Conservation (phyloP, 805 yeast species). For the Danielozyma ontarioensis region DNA sequence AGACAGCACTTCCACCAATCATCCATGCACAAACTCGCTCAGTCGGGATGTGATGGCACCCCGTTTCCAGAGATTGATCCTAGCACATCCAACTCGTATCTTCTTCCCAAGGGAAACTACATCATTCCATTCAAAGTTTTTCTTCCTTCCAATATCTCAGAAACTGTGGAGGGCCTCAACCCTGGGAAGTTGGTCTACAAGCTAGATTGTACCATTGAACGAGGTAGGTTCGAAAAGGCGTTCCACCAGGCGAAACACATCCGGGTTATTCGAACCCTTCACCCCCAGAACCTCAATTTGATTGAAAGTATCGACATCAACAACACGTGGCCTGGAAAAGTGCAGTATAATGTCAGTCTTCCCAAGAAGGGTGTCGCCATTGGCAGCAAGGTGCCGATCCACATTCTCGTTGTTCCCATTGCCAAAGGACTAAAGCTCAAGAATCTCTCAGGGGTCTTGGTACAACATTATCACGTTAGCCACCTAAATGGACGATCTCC, state of each 20-base stretch:
- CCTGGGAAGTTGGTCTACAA: slow-evolving; percentile 40
- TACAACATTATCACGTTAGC: slow-evolving; percentile 32
- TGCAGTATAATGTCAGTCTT: slow-evolving; percentile 44
- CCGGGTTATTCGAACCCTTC: slow-evolving; percentile 40
- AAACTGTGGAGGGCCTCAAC: slow-evolving; percentile 46
- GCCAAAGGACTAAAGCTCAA: slow-evolving; percentile 40
- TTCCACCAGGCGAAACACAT: slow-evolving; percentile 31
- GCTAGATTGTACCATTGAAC: slow-evolving; percentile 35
- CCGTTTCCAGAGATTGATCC: slow-evolving; percentile 30
- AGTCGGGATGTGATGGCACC: slow-evolving; percentile 39
- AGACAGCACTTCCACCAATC: slow-evolving; percentile 3
- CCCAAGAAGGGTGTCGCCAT: slow-evolving; percentile 42
- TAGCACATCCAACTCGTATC: slow-evolving; percentile 27
- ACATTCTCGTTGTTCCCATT: slow-evolving; percentile 42
- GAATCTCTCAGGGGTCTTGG: slow-evolving; percentile 24
- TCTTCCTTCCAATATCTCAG: slow-evolving; percentile 44
- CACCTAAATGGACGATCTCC: slow-evolving; percentile 37
- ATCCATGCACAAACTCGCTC: slow-evolving; percentile 22
- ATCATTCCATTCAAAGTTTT: slow-evolving; percentile 41
- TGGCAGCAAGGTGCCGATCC: slow-evolving; percentile 40
- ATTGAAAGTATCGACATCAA: slow-evolving; percentile 42
- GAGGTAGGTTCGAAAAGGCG: slow-evolving; percentile 39
- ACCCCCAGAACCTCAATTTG: slow-evolving; percentile 33
- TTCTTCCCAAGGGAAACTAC: slow-evolving; percentile 49
- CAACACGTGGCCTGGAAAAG: slow-evolving; percentile 49